Evolutionary conservation across 306 rosid species (phyloP).

Genomic region (Acmispon strigosus): DNA sequence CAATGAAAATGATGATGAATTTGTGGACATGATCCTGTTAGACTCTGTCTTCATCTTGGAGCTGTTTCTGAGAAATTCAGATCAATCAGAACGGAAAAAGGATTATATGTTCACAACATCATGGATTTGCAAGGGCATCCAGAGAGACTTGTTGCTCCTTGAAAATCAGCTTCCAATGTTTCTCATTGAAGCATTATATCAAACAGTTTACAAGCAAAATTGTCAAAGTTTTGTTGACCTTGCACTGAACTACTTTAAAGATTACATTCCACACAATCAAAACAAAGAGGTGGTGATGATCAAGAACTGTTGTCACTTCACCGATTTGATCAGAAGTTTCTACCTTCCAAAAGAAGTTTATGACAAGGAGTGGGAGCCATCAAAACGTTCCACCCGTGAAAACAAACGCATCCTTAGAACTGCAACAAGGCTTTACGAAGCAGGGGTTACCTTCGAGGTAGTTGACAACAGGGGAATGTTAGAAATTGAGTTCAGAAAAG

Average conservation of each 20-base stretch:
- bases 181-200: neutral
- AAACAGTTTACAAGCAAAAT: neutral
- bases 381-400: neutral
- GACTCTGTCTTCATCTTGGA: constrained; percentile 26
- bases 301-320: neutral
- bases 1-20: neutral
- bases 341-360: neutral
- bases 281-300: neutral
- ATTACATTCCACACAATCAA: neutral
- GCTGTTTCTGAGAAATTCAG: constrained; percentile 1
- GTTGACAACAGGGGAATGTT: neutral
- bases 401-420: neutral
- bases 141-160: constrained; percentile 12
- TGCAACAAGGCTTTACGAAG: constrained; percentile 8
- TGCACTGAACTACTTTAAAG: constrained; percentile 17
- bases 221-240: neutral
- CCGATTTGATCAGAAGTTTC: constrained; percentile 16
- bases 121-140: constrained; percentile 14
- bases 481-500: constrained; percentile 7
- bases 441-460: constrained; percentile 18
- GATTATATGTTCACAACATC: constrained; percentile 19
- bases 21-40: constrained; percentile 8
- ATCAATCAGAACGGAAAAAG: neutral
- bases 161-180: constrained; percentile 27
- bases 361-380: neutral